phyloP scores from a whole-genome alignment of 2,329 filamentous ascomycete species.

The Colletotrichum neosansevieriae region DNA sequence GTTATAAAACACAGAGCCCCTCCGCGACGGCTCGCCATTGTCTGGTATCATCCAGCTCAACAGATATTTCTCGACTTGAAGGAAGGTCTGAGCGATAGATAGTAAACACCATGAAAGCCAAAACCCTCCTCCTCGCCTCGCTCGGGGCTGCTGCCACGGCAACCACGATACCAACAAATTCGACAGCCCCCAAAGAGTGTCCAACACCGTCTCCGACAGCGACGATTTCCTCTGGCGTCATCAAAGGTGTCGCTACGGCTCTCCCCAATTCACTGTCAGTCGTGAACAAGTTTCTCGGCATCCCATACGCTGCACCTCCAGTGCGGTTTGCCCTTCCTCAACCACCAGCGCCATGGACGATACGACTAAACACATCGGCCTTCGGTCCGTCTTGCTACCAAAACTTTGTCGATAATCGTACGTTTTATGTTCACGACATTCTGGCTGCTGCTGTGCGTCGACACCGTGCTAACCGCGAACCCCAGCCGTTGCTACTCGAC shows the following conservation, averaged over 20 bases:
- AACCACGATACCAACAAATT: neutral
- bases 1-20: too few species aligned
- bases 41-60: neutral
- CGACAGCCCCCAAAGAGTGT: neutral
- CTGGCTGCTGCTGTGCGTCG: too few species aligned
- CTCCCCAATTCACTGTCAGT: neutral
- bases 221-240: neutral
- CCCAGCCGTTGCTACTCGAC: neutral
- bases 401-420: constrained; percentile 22
- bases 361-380: neutral
- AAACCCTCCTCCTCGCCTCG: neutral
- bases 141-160: constrained; percentile 7
- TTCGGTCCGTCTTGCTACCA: constrained; percentile 26
- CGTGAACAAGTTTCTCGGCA: constrained; percentile 56
- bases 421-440: neutral
- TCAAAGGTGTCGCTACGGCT: neutral
- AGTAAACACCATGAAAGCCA: constrained; percentile 6
- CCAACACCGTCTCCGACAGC: neutral
- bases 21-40: too few species aligned
- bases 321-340: neutral
- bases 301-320: constrained; percentile 71
- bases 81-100: neutral
- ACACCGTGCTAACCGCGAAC: neutral
- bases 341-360: constrained; percentile 4
- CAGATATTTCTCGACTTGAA: neutral